phyloP scores from a whole-genome alignment of 371 early-diverging fungal species.

The Mortierella sp. region DNA sequence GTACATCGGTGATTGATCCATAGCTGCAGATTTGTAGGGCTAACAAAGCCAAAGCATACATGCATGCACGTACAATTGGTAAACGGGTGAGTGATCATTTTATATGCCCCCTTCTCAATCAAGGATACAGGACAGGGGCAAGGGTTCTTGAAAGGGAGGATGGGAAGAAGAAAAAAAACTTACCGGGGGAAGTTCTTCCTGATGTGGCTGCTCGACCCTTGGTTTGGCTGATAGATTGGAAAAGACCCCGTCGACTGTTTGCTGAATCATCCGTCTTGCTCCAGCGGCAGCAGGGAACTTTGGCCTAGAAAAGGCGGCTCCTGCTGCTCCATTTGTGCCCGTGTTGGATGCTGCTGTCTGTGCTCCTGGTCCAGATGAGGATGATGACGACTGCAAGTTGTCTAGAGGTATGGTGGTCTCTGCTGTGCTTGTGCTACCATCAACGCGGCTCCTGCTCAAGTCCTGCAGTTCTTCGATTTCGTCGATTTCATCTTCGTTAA shows the following conservation, averaged over 20 bases:
- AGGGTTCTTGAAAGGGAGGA: no score
- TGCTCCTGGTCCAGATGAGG: background rate
- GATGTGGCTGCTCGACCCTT: conserved; percentile 47
- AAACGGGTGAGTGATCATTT: no score
- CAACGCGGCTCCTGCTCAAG: no score
- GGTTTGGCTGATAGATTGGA: conserved; percentile 71
- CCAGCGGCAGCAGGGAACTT: conserved; percentile 26
- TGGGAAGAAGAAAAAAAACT: background rate
- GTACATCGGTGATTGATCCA: conserved; percentile 70
- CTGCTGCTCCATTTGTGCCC: background rate
- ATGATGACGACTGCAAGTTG: conserved; percentile 1
- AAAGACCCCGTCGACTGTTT: conserved; percentile 68
- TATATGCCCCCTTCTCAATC: no score
- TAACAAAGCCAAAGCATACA: no score
- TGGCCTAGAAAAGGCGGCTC: conserved; percentile 8
- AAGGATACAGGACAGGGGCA: background rate
- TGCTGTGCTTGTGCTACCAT: no score
- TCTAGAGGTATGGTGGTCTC: no score
- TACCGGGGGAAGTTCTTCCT: conserved; percentile 40
- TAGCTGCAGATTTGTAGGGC: conserved; percentile 71
- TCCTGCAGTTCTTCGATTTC: conserved; percentile 7
- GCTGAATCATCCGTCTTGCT: conserved; percentile 25
- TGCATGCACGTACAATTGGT: no score
- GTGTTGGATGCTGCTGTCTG: background rate
- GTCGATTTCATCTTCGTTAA: conserved; percentile 18